Evolutionary conservation across 176 grass and related monocot species (phyloP), one percentile per base, ranked within the genome.

Genomic region (Elymus sibiricus): DNA sequence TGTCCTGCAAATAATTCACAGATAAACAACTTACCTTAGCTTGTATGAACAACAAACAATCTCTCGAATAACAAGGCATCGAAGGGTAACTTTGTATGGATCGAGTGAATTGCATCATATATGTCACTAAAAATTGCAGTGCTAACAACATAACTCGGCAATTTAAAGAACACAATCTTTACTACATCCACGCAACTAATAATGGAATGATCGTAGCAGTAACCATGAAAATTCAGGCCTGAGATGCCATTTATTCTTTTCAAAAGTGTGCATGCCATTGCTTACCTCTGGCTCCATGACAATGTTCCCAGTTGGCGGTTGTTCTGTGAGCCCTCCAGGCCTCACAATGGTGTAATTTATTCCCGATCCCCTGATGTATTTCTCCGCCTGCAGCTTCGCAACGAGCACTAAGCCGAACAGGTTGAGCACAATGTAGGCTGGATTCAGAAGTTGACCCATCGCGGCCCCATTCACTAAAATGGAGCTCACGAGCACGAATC

Each of bases 331-430:
- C 25, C 93, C 93, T 76, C 93, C 93, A 81, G 93, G 90, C 85
- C 93, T 88, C 66, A 94, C 81, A 53, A 94, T 94, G 2, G 92
- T 94, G 79, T 94, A 94, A 42, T 94, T 92, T 76, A 94, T 94
- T 37, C 93, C 93, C 35, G 93, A 94, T 15, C 49, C 79, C 64
- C 82, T 89, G 6, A 92, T 92, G 68, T 90, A 78, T 51, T 92
- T 91, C 72, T 94, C 93, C 25, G 93, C 93, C 69, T 94, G 90
- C 10, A 94, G 85, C 82, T 94, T 94, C 32, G 93, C 87, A n/a
- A 94, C 73, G 38, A 94, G 88, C 15, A 88, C 89, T 19, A 94
- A 79, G 24, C 93, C 93, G 47, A 94, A 89, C 15, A 94, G 79
- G 27, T 94, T 94, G 55, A 94, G 90, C 70, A 94, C 62, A 40